Evolutionary conservation across 2,329 filamentous ascomycete genomes (phyloP), one percentile per base, ranked within the genome.

Genomic region (Lachnellula occidentalis): DNA sequence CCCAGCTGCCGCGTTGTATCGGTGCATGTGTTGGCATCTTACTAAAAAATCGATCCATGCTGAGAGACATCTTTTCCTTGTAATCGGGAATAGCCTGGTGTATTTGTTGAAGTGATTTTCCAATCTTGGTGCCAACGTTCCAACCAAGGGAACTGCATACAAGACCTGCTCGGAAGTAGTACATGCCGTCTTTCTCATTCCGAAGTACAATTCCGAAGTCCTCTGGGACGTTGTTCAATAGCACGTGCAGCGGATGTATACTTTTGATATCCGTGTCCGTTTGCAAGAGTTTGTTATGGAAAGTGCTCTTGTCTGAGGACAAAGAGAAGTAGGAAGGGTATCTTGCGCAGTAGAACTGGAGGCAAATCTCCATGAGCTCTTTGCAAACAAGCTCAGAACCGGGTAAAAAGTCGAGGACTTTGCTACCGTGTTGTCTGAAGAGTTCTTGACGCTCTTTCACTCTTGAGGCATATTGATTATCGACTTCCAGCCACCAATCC

Each of bases 401-500:
- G 0, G 88, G 88, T 0, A 92, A 75, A 34, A 77, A 76, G 53
- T 86, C 79, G 1, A 94, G 76, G 1, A 95, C 82, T 3, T 74
- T 71, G 9, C 76, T 75, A 2, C 86, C 83, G 59, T 92, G 76
- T 55, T 84, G 73, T 11, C 72, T 73, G 65, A 84, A 87, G 0
- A 95, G 76, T 0, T 71, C 73, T 64, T 83, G 79, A 17, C 90
- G 86, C 66, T 92, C 82, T 5, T 77, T 76, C 60, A 95, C 85
- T 21, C 86, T 81, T 1, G 76, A 64, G 45, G 72, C 73, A 67
- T 95, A 95, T 3, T 81, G 87, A 48, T 76, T 85, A 61, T 94
- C 89, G 2, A 95, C 77, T 71, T 95, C 90, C n/a, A 95, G 75
- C 90, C 90, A 95, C 81, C 86, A 95, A 67, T 95, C 85, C 0